Base-by-base conservation (phyloP, 306 rosid genomes). In the Hylodesmum podocarpum region DNA sequence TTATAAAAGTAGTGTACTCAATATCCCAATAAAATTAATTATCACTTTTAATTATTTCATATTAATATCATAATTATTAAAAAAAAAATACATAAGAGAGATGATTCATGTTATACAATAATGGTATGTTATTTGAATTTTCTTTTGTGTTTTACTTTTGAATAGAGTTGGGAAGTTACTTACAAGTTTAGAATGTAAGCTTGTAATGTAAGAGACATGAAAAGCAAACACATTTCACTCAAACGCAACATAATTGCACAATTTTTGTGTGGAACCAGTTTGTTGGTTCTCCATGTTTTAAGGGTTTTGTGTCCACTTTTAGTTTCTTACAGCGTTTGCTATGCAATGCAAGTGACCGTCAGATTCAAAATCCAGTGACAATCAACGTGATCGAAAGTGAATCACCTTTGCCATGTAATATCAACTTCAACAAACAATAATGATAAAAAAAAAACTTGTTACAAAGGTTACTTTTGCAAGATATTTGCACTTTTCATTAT, bases 281-380 rank as follows among this genome's bases (percentile, higher is more conserved):
- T n/a, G 73, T 27, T 63, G 11, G 6, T 39, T 61, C 15, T 83
- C 84, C 86, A 74, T 79, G 81, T 78, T 83, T 83, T 53, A 74
- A 51, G 81, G 81, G 75, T 41, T 28, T 40, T 68, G 72, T 59
- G 71, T 77, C 65, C 24, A 5, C 64, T 73, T 80, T 54, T 25
- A 31, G 64, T 50, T 76, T 41, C 75, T 81, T 75, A 6, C 39
- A 28, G 73, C 29, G 73, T 63, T 34, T 59, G 53, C 63, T 71
- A 74, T 37, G 78, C 1, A n/a, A 43, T 67, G 57, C 53, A 73
- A 73, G 11, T 68, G 55, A 40, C 27, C 41, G 8, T 55, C 13
- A 54, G 37, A 72, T 9, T 43, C 78, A 8, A 39, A 53, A 51
- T 66, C 58, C 74, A 65, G 66, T 50, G 51, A 64, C 64, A 75